Evolutionary conservation across 2,329 filamentous ascomycete genomes (phyloP), one percentile per base, ranked within the genome.

Genomic region (Xylaria digitata): DNA sequence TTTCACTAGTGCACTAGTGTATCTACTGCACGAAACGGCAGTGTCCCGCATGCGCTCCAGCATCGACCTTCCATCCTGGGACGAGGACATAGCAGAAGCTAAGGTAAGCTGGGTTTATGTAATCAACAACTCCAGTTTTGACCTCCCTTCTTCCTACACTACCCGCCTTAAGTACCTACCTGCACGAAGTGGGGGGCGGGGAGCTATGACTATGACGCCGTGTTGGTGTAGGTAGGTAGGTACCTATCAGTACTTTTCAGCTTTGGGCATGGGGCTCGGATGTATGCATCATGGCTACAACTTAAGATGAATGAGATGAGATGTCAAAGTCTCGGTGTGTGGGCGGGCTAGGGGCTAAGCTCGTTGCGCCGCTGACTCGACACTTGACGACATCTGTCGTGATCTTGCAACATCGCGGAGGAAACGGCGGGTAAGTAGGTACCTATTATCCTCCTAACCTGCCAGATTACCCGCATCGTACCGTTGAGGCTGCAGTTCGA

Each of bases 81-180:
- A 63, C 37, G 23, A 30, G 63, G 6, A 61, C 37, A 26, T 8
- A 37, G 6, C 8, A 13, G 34, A 15, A 43, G 37, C 40, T 26
- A 42, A 23, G 37, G n/a, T 37, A 37, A 17, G 30, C 17, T 11
- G 15, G 13, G 17, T 8, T 65, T 68, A 65, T 49, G 53, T 68
- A 65, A 68, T 57, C 66, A 45, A n/a, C 9, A 21, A 21, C 62
- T 59, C 66, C 34, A 59, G 48, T 68, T 62, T 68, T 45, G 54
- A 68, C 66, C 53, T 68, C 66, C 62, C 53, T 68, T 57, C 40
- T 48, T 17, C 37, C 1, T 30, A 34, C 30, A n/a, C 17, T 37
- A 53, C 49, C 17, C 8, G 8, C 34, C 34, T 26, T 26, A 26
- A 26, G 26, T 37, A 37, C 34, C 34, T 37, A 7, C 34, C 34